A percentile compares a stretch with the other conserved stretches of the same genome.
phyloP scores from a whole-genome alignment of 805 yeast genomes.

The Ogataea chonburiensis region DNA sequence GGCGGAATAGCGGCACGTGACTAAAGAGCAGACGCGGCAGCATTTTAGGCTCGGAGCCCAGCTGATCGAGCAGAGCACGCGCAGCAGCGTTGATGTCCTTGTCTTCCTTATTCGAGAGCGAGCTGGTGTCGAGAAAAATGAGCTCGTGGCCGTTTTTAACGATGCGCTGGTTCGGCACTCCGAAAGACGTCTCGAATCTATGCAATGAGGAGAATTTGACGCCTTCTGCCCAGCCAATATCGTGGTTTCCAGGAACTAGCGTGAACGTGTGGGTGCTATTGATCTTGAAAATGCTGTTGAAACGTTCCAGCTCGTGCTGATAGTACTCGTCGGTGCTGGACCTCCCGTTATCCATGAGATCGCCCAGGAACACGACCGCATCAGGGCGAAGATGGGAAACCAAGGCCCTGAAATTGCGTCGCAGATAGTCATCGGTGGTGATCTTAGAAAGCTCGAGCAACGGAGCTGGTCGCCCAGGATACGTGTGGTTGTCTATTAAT shows the following conservation, averaged over 20 bases:
- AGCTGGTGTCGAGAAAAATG: slow-evolving; percentile 78
- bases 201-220: slow-evolving; percentile 54
- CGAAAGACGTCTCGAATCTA: slow-evolving; percentile 72
- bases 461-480: slow-evolving; percentile 60
- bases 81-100: slow-evolving; percentile 47
- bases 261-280: slow-evolving; percentile 45
- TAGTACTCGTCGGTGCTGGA: slow-evolving; percentile 74
- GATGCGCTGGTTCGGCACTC: slow-evolving; percentile 56
- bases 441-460: slow-evolving; percentile 52
- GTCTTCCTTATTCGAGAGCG: slow-evolving; percentile 62
- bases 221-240: slow-evolving; percentile 86
- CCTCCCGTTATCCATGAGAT: slow-evolving; percentile 92
- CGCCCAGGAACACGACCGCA: slow-evolving; percentile 79
- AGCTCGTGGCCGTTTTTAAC: slow-evolving; percentile 69
- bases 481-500: slow-evolving; percentile 82
- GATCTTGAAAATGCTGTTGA: slow-evolving; percentile 53
- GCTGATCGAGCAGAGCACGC: slow-evolving; percentile 46
- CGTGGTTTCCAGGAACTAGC: slow-evolving; percentile 87
- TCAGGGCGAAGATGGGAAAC: slow-evolving; percentile 72
- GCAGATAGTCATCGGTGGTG: slow-evolving; percentile 76
- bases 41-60: slow-evolving; percentile 31
- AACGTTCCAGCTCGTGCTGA: slow-evolving; percentile 61
- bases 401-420: slow-evolving; percentile 59
- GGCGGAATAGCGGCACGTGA: slow-evolving; percentile 87
- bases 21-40: slow-evolving; percentile 68